Evolutionary conservation across 768 basidiomycete species (phyloP), one percentile per base, ranked within the genome.

Genomic region (Tremella yokohamensis): DNA sequence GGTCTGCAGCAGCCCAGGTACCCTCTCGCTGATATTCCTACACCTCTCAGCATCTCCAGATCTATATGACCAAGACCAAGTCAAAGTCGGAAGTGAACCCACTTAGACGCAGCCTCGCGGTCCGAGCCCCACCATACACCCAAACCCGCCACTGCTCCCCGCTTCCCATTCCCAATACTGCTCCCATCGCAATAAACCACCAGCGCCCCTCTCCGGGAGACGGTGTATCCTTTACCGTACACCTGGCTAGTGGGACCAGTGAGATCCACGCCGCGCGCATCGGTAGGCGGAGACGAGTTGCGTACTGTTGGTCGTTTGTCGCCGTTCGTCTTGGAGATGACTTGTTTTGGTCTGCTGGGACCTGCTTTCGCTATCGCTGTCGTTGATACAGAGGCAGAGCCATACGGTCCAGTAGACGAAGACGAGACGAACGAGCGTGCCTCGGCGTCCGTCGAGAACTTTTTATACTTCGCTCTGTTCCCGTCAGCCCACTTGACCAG

Each of bases 171-270:
- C 1, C 85, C 84, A 68, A 83, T 84, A 63, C 90, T 91, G 6
- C 90, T 87, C 11, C 93, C 93, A 74, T 97, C 93, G 18, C 82
- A 86, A 66, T 89, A 94, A 0, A 91, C 91, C 12, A 87, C 66
- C 20, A 76, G 44, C 2, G 57, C 52, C 7, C 34, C 25, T 11
- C 52, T 54, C 18, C 55, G 54, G 1, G 62, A 56, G 59, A 74
- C 63, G 9, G 44, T 60, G 55, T 70, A 72, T 40, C 73, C 73
- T 18, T 61, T 48, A 18, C 37, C 26, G 18, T 60, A 52, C 3
- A 64, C 39, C 2, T 52, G 40, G 49, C 37, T 52, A 2, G 64
- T 55, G 6, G 56, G 40, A 2, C 58, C 1, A 3, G 67, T 52
- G 9, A 69, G 60, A 26, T 20, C 47, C 9, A 7, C 11, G 29